Evolutionary conservation across 1,284 basidiomycete species (phyloP).

Genomic region (Trametes hirsuta): DNA sequence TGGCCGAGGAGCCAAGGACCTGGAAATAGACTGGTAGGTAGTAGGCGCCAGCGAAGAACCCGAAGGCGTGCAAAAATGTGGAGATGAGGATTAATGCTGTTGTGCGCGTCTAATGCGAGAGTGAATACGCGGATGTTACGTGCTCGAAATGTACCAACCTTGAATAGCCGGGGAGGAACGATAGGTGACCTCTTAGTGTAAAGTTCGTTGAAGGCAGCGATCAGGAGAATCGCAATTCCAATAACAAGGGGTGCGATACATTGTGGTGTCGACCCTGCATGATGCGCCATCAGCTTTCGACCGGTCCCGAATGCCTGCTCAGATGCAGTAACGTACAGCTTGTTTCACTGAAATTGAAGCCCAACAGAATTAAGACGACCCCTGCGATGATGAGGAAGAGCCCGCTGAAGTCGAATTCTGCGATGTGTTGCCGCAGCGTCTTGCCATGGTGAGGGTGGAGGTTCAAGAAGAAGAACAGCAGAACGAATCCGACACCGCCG

Average conservation of each 20-base stretch:
- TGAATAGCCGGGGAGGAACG: constrained; percentile 80
- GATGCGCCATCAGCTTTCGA: not conserved
- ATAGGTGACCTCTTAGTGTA: constrained; percentile 79
- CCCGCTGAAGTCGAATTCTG: constrained; percentile 80
- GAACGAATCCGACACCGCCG: constrained; percentile 69
- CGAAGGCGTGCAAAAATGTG: constrained; percentile 67
- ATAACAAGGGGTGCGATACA: constrained; percentile 78
- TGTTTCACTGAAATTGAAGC: constrained; percentile 78
- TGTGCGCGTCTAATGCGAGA: constrained; percentile 62
- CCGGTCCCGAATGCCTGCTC: no score
- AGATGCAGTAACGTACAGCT: constrained; percentile 49
- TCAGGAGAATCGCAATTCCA: constrained; percentile 63
- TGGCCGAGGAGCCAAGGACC: constrained; percentile 76
- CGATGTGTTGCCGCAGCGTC: constrained; percentile 58
- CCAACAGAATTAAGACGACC: constrained; percentile 78
- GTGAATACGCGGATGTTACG: not conserved
- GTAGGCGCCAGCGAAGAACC: constrained; percentile 67
- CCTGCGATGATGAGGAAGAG: constrained; percentile 72
- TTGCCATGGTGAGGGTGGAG: constrained; percentile 74
- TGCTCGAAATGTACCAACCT: constrained; percentile 38
- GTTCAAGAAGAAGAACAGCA: constrained; percentile 83
- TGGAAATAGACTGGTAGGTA: constrained; percentile 84
- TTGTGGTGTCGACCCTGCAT: constrained; percentile 42
- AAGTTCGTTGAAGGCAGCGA: constrained; percentile 66
- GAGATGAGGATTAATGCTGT: constrained; percentile 67